These are phyloP conservation scores for Magnusiomyces ingens DNA, from an alignment of 1,139 yeast species.

Conservation along the genomic window DNA sequence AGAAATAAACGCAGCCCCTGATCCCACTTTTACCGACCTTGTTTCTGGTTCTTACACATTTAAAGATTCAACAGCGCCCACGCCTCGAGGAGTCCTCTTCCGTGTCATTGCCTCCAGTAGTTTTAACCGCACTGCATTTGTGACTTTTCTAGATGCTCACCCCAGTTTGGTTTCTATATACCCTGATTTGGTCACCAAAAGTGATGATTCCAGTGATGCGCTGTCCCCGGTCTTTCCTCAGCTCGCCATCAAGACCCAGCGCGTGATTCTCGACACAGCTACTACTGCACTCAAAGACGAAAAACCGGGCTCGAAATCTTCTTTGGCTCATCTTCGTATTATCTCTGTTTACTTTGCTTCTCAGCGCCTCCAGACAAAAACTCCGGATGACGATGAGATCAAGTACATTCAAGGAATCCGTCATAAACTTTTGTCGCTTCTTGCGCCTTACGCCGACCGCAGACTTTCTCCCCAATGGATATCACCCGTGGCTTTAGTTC, in stretches of 20 bases:
- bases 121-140: too few species aligned
- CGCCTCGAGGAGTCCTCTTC: background rate
- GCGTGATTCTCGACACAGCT: background rate
- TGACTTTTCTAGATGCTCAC: too few species aligned
- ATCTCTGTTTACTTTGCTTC: conserved; percentile 9
- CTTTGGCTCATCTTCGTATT: conserved; percentile 9
- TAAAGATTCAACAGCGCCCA: too few species aligned
- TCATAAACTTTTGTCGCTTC: conserved; percentile 12
- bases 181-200: background rate
- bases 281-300: background rate
- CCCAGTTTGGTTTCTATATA: background rate
- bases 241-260: background rate
- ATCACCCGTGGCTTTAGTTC: conserved; percentile 20
- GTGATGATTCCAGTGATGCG: conserved; percentile 1
- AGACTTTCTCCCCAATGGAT: conserved; percentile 11
- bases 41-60: background rate
- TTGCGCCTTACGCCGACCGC: conserved; percentile 12
- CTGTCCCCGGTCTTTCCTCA: background rate
- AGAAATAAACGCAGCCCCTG: background rate
- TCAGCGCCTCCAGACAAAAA: background rate
- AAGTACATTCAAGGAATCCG: conserved; percentile 2
- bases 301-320: background rate
- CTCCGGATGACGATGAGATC: conserved; percentile 7
- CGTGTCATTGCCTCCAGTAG: too few species aligned
- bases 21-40: background rate